Base-by-base conservation (phyloP, 139 green algal genomes). In the Chlamydomonas schloesseri region DNA sequence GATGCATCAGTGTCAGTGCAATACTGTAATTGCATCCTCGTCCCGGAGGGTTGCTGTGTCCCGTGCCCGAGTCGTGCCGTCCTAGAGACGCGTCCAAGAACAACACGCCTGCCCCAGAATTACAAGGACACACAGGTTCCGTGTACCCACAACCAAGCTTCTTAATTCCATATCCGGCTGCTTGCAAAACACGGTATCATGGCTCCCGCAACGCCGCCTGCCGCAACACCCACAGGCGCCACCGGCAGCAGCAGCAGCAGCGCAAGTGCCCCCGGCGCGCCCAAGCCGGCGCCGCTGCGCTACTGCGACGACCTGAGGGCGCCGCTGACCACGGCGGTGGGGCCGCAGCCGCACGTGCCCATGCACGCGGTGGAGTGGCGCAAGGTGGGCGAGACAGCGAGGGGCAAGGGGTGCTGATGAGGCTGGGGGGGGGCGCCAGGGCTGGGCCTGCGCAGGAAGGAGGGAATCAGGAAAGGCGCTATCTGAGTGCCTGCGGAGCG, bases 301-400 rank as follows among this genome's bases (percentile, higher is more conserved):
- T 88, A 88, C 84, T 84, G 78, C 74, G 62, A 71, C 29, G 68
- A 80, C 67, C 84, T 88, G 50, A 24, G 55, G 53, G 74, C 62
- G 17, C 72, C 78, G 60, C 75, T 97, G 0, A 13, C 91, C 24
- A 94, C 92, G 0, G 37, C 69, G 6, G 88, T 95, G 0, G 86
- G 88, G 24, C 57, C 80, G 26, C 72, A 80, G 64, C 94, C 94
- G 0, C 90, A 86, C 33, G 92, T 87, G 3, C 87, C 71, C 29
- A 92, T 97, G 57, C 95, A 97, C 70, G 64, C 78, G 1, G 55
- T 84, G 1, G 95, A 97, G 85, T 97, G 95, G 94, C 64, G 23
- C 50, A 97, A 97, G 87, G 88, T 94, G 31, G 2, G 71, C 23
- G 42, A 24, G 9, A 3, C 68, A 11, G 68, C 68, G 33, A 23